These are phyloP conservation scores for Phytophthora sansomeana DNA, from an alignment of 352 stramenopile species.

Conservation along the genomic window DNA sequence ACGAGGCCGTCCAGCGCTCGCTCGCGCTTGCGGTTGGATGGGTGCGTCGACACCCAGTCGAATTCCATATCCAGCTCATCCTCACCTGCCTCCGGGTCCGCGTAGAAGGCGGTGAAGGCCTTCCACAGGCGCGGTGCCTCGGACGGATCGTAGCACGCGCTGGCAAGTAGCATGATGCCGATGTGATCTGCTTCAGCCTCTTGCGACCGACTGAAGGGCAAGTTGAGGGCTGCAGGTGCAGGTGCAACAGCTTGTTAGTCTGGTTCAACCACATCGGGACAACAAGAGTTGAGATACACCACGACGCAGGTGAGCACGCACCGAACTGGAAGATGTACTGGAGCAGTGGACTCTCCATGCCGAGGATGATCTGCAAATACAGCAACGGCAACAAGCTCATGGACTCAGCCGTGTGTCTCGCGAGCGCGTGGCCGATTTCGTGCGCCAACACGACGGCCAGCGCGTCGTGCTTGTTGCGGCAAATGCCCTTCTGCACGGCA, in stretches of 20 bases:
- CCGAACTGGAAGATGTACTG: conserved; percentile 72
- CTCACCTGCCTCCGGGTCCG: conserved; percentile 38
- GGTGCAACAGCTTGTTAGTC: conserved; percentile 16
- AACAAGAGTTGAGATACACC: conserved; percentile 7
- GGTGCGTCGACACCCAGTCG: conserved; percentile 74
- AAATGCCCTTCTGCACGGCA: conserved; percentile 63
- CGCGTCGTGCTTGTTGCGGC: conserved; percentile 65
- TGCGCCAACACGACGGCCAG: conserved; percentile 73
- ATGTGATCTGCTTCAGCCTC: conserved; percentile 79
- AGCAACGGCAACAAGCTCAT: conserved; percentile 69
- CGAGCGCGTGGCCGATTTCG: conserved; percentile 73
- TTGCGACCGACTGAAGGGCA: conserved; percentile 71
- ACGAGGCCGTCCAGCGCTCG: conserved; percentile 49
- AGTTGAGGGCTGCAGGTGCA: conserved; percentile 60
- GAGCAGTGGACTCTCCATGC: conserved; percentile 67
- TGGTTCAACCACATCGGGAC: conserved; percentile 13
- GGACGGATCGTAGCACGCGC: conserved; percentile 72
- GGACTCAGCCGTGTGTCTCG: conserved; percentile 66
- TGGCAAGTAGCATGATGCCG: conserved; percentile 80
- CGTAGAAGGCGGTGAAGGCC: conserved; percentile 47
- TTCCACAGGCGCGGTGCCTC: conserved; percentile 60
- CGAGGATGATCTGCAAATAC: conserved; percentile 51
- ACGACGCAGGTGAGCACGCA: conserved; percentile 24
- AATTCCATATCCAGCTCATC: conserved; percentile 49
- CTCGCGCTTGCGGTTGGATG: conserved; percentile 70